phyloP scores from a whole-genome alignment of 2,329 filamentous ascomycete species.

The Didymellaceae sp. region DNA sequence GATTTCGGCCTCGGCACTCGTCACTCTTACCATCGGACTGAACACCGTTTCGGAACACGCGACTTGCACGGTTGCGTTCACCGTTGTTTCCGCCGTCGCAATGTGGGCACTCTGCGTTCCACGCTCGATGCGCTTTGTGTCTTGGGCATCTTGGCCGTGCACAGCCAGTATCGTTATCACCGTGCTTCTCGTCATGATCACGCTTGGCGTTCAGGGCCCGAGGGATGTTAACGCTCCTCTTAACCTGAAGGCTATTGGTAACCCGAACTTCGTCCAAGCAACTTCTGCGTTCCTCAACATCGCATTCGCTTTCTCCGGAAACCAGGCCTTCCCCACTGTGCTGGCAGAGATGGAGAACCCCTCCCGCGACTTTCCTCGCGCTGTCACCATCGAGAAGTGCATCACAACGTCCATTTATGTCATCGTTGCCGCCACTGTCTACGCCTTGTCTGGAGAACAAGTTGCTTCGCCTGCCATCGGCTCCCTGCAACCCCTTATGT shows the following conservation, averaged over 20 bases:
- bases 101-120: constrained; percentile 40
- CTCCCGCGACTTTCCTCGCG: constrained; percentile 33
- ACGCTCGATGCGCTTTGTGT: constrained; percentile 38
- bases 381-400: constrained; percentile 37
- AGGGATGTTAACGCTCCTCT: constrained; percentile 28
- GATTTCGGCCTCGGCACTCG: constrained; percentile 35
- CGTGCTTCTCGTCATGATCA: constrained; percentile 37
- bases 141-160: constrained; percentile 37
- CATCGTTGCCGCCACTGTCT: constrained; percentile 32
- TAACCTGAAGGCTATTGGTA: constrained; percentile 31
- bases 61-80: constrained; percentile 38
- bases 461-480: constrained; percentile 35
- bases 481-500: constrained; percentile 27
- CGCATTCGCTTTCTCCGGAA: constrained; percentile 37
- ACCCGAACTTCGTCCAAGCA: constrained; percentile 31
- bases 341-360: constrained; percentile 38
- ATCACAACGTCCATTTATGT: constrained; percentile 29
- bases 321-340: constrained; percentile 38
- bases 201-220: constrained; percentile 34
- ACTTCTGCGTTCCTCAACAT: constrained; percentile 37
- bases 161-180: constrained; percentile 31
- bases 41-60: constrained; percentile 38
- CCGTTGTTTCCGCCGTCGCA: constrained; percentile 29
- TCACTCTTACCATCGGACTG: constrained; percentile 38
- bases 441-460: constrained; percentile 34